phyloP scores from a whole-genome alignment of 1,284 basidiomycete species.

The Peniophora sp. region DNA sequence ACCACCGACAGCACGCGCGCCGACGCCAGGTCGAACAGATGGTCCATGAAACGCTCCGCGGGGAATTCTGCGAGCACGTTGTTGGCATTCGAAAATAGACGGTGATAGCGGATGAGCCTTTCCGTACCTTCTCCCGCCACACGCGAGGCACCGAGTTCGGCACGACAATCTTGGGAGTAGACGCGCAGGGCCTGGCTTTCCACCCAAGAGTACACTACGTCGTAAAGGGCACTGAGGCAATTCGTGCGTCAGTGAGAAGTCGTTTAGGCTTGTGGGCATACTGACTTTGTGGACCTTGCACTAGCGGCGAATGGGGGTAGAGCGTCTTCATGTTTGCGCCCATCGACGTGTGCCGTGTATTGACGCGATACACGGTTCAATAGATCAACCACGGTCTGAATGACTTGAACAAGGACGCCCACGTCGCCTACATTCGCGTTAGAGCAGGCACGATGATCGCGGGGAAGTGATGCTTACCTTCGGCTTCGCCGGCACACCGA shows the following conservation, averaged over 20 bases:
- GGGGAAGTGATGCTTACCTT: conserved; percentile 34
- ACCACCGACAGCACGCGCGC: conserved; percentile 8
- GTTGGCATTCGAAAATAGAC: too few relatives aligned
- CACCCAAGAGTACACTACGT: conserved; percentile 8
- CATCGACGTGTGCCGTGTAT: conserved; percentile 22
- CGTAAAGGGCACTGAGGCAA: conserved; percentile 7
- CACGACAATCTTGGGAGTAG: conserved; percentile 5
- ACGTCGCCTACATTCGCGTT: conserved; percentile 44
- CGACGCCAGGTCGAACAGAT: conserved; percentile 11
- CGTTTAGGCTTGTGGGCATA: conserved; percentile 3
- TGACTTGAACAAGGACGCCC: conserved; percentile 42
- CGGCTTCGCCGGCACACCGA: conserved; percentile 37
- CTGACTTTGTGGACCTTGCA: conserved; percentile 9
- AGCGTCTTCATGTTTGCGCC: too few relatives aligned
- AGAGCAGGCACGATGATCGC: background rate
- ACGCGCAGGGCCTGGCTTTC: conserved; percentile 7
- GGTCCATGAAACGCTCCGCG: conserved; percentile 8
- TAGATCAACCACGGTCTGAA: conserved; percentile 32
- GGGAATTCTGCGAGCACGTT: conserved; percentile 10
- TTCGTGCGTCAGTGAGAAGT: background rate
- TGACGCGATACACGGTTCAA: conserved; percentile 30
- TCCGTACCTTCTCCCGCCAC: background rate
- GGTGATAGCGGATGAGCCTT: too few relatives aligned
- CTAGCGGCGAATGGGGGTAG: too few relatives aligned
- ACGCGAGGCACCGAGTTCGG: conserved; percentile 2